Evolutionary conservation across 805 yeast species (phyloP).

Genomic region (Pichia gijzeniarum): DNA sequence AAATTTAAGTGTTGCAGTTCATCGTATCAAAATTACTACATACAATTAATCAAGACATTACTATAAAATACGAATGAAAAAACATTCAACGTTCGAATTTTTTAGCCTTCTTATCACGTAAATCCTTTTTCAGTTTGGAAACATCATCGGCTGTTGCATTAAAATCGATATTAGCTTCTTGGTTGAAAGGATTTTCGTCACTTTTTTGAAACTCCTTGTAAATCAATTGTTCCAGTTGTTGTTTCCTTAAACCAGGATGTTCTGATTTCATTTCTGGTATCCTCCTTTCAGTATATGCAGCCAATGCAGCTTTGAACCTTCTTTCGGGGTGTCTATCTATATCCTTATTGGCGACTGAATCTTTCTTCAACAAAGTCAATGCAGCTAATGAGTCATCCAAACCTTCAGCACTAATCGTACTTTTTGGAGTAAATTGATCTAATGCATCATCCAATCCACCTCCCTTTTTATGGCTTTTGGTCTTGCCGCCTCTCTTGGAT

Average conservation of each 20-base stretch:
- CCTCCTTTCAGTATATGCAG: constrained; percentile 65
- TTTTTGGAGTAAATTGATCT: constrained; percentile 32
- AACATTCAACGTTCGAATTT: constrained; percentile 29
- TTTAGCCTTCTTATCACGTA: constrained; percentile 28
- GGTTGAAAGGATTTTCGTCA: constrained; percentile 81
- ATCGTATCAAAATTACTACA: no score
- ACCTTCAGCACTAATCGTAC: constrained; percentile 63
- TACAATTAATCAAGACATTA: no score
- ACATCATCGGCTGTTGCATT: constrained; percentile 57
- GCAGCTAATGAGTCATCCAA: constrained; percentile 77
- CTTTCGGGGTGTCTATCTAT: constrained; percentile 86
- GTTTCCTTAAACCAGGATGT: constrained; percentile 71
- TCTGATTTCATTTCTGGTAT: constrained; percentile 69
- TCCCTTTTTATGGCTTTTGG: constrained; percentile 46
- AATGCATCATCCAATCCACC: constrained; percentile 64
- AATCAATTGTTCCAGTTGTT: constrained; percentile 67
- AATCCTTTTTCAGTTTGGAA: constrained; percentile 28
- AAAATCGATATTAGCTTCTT: constrained; percentile 53
- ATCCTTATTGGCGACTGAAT: constrained; percentile 52
- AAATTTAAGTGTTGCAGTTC: no score
- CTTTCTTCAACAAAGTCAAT: constrained; percentile 53
- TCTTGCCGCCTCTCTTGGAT: constrained; percentile 59
- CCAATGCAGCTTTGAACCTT: constrained; percentile 74
- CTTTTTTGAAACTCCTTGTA: constrained; percentile 78
- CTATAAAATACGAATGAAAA: no score